A percentile compares a stretch with the other conserved stretches of the same genome.
Evolutionary conservation across 805 yeast genomes (phyloP).

Genomic region (Hanseniaspora meyeri): DNA sequence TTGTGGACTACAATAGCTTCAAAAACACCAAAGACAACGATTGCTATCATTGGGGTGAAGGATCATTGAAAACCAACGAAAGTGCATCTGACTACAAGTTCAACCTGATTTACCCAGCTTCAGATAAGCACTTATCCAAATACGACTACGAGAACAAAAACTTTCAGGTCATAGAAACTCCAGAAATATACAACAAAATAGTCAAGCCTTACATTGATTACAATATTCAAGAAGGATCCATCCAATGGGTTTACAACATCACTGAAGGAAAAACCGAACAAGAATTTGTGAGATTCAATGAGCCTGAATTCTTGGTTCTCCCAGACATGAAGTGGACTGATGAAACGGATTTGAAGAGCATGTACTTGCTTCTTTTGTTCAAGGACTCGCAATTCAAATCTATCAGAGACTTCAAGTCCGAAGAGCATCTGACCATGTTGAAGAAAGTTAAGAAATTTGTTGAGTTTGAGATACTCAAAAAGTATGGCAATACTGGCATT

Average conservation of each 20-base stretch:
- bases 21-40: constrained; percentile 40
- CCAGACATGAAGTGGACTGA: constrained; percentile 98
- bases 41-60: constrained; percentile 71
- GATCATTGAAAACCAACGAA: constrained; percentile 26
- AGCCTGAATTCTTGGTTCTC: constrained; percentile 50
- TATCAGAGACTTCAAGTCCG: constrained; percentile 53
- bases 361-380: constrained; percentile 58
- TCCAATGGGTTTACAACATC: constrained; percentile 85
- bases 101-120: constrained; percentile 79
- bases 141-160: constrained; percentile 42
- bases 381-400: constrained; percentile 26
- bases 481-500: constrained; percentile 34
- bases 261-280: constrained; percentile 71
- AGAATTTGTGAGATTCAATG: constrained; percentile 62
- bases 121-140: constrained; percentile 70
- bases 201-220: constrained; percentile 68
- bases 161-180: constrained; percentile 67
- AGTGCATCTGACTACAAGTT: constrained; percentile 39
- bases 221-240: constrained; percentile 55
- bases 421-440: constrained; percentile 48
- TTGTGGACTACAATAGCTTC: background rate
- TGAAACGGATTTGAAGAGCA: constrained; percentile 54
- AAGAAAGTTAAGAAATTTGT: constrained; percentile 36
- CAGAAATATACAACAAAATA: constrained; percentile 47
- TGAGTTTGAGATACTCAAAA: constrained; percentile 34